Evolutionary conservation across 352 stramenopile genomes (phyloP).

Genomic region (Peronosclerospora sorghi): DNA sequence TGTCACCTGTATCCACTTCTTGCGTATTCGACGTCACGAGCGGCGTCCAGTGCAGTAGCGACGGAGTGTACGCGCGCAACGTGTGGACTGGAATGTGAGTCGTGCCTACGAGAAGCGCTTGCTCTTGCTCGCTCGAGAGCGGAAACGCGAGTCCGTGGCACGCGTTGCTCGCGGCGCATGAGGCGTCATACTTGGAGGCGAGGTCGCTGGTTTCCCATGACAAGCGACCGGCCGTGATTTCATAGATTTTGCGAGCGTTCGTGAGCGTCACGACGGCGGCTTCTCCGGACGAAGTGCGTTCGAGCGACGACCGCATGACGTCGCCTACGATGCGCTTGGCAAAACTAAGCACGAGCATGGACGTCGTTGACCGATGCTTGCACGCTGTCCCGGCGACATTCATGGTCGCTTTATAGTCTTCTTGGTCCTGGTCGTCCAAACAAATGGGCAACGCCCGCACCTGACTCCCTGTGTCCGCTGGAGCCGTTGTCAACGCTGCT

Average conservation of each 20-base stretch:
- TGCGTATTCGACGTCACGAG: conserved; percentile 37
- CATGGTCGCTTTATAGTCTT: conserved; percentile 27
- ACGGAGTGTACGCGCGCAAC: conserved; percentile 21
- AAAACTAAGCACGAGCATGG: conserved; percentile 47
- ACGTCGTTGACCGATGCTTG: conserved; percentile 15
- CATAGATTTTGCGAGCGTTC: conserved; percentile 33
- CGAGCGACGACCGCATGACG: conserved; percentile 20
- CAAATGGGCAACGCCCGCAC: conserved; percentile 36
- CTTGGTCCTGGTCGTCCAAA: conserved; percentile 15
- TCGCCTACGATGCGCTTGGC: conserved; percentile 37
- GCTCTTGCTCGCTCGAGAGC: conserved; percentile 5
- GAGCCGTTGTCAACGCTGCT: conserved; percentile 14
- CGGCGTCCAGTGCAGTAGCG: conserved; percentile 19
- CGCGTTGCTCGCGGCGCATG: conserved; percentile 13
- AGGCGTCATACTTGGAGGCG: conserved; percentile 19
- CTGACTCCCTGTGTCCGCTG: conserved; percentile 35
- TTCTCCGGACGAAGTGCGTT: conserved; percentile 3
- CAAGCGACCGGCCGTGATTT: conserved; percentile 34
- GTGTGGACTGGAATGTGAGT: conserved; percentile 20
- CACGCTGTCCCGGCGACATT: conserved; percentile 16
- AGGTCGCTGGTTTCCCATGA: conserved; percentile 29
- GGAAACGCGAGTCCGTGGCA: conserved; percentile 26
- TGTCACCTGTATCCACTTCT: conserved; percentile 35
- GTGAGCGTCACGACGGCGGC: conserved; percentile 21
- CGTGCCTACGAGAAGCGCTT: conserved; percentile 20